Percentiles rank a stretch among this genome's conserved stretches.
phyloP scores from a whole-genome alignment of 495 filamentous ascomycete genomes.

The Letharia columbiana region DNA sequence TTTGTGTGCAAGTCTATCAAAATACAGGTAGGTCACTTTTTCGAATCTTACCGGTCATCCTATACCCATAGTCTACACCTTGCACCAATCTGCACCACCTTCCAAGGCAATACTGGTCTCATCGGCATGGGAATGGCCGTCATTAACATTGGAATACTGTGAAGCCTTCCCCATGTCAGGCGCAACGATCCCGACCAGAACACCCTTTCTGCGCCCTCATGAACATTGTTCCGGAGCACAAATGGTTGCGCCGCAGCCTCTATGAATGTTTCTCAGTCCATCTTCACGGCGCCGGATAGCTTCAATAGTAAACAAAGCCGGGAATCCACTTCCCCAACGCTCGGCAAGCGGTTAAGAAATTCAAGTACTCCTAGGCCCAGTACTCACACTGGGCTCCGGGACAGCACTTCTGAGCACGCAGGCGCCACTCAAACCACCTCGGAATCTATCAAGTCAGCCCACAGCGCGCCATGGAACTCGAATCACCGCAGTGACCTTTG shows the following conservation, averaged over 20 bases:
- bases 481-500: conserved; percentile 12
- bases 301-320: conserved; percentile 10
- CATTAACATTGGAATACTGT: not conserved
- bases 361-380: conserved; percentile 12
- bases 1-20: not conserved
- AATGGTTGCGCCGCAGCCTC: conserved; percentile 18
- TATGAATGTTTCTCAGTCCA: conserved; percentile 24
- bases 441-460: not conserved
- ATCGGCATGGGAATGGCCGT: not conserved
- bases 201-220: not conserved
- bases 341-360: conserved; percentile 15
- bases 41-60: too few species aligned
- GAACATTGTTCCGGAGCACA: not conserved
- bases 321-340: conserved; percentile 4
- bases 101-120: not conserved
- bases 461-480: conserved; percentile 11
- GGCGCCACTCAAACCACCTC: conserved; percentile 1
- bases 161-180: not conserved
- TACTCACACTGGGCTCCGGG: not conserved
- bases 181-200: not conserved
- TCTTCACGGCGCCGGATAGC: conserved; percentile 19
- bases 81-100: not conserved
- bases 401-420: conserved; percentile 1
- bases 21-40: too few species aligned
- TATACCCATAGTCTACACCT: not conserved